These are phyloP conservation scores for Tolypocladium album DNA, from an alignment of 2,329 filamentous ascomycete species.

Conservation along the genomic window DNA sequence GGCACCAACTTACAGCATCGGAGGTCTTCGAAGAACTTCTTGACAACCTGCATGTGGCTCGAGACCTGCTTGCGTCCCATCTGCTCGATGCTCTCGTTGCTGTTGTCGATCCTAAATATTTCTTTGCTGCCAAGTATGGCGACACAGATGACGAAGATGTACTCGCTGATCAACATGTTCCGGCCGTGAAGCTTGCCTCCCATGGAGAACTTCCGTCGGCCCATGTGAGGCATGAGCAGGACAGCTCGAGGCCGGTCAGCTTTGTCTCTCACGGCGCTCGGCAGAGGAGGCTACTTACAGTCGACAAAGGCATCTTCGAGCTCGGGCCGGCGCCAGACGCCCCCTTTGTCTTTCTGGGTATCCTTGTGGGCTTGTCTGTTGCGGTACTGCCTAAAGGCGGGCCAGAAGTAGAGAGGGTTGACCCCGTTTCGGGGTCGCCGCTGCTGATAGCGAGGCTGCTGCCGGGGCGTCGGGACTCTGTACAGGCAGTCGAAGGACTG, in stretches of 20 bases:
- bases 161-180: slow-evolving; percentile 61
- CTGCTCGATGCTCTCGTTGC: slow-evolving; percentile 31
- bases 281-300: slow-evolving; percentile 31
- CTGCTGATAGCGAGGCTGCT: slow-evolving; percentile 21
- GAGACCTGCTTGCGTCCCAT: slow-evolving; percentile 55
- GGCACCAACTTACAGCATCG: slow-evolving; percentile 44
- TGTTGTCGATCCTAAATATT: slow-evolving; percentile 31
- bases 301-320: slow-evolving; percentile 58
- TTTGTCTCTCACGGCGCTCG: not conserved
- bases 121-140: slow-evolving; percentile 28
- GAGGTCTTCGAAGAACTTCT: slow-evolving; percentile 53
- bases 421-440: slow-evolving; percentile 24
- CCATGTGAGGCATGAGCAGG: slow-evolving; percentile 55
- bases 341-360: slow-evolving; percentile 47
- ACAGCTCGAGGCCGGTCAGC: slow-evolving; percentile 36
- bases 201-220: slow-evolving; percentile 55
- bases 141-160: slow-evolving; percentile 40
- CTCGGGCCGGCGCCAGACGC: slow-evolving; percentile 40
- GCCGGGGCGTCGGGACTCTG: slow-evolving; percentile 23
- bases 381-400: slow-evolving; percentile 55
- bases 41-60: slow-evolving; percentile 61
- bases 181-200: slow-evolving; percentile 53
- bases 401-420: slow-evolving; percentile 52
- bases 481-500: slow-evolving; percentile 33
- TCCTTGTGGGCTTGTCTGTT: slow-evolving; percentile 55